Percentiles rank a stretch among this genome's conserved stretches.
phyloP scores from a whole-genome alignment of 371 early-diverging fungal genomes.

The Apophysomyces variabilis region DNA sequence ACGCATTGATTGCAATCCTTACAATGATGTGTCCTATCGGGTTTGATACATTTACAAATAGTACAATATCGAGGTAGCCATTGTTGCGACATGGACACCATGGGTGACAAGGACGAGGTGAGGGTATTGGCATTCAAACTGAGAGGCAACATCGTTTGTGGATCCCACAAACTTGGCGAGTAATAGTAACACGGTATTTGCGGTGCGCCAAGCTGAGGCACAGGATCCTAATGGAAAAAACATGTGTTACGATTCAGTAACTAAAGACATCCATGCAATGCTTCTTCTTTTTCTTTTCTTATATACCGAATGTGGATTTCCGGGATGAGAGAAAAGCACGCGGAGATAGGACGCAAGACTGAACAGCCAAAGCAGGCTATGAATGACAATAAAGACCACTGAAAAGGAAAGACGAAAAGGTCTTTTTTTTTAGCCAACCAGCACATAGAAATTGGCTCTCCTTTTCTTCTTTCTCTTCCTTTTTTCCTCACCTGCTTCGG shows the following conservation, averaged over 20 bases:
- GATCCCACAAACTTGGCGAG: constrained; percentile 34
- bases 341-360: constrained; percentile 51
- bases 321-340: constrained; percentile 54
- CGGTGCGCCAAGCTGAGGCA: background rate
- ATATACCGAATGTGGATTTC: constrained; percentile 31
- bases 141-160: constrained; percentile 20
- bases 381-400: constrained; percentile 53
- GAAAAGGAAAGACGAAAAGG: background rate
- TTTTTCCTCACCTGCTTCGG: constrained; percentile 35
- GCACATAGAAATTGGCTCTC: no score
- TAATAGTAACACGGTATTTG: constrained; percentile 34
- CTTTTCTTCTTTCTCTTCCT: no score
- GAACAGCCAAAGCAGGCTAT: constrained; percentile 46
- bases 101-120: constrained; percentile 30
- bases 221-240: no score
- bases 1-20: constrained; percentile 67
- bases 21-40: constrained; percentile 69
- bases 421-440: no score
- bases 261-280: background rate
- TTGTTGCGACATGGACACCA: constrained; percentile 49
- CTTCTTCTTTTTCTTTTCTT: no score
- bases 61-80: constrained; percentile 61
- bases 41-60: constrained; percentile 58
- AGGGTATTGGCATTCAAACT: constrained; percentile 5
- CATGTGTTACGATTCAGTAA: no score